Evolutionary conservation across 768 basidiomycete species (phyloP).

Genomic region (Cytidiella melzeri): DNA sequence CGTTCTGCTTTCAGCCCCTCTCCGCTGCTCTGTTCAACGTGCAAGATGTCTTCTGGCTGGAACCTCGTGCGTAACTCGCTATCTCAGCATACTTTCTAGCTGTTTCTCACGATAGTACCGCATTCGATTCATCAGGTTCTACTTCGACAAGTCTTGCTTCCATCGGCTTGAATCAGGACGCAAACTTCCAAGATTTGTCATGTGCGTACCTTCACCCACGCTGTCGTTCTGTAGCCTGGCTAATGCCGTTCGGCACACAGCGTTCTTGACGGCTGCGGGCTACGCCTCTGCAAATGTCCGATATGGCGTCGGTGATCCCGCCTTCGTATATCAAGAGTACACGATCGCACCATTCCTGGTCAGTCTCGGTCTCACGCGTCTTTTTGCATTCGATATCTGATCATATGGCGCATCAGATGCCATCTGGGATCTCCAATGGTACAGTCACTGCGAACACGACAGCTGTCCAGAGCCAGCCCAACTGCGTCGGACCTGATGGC

Average conservation of each 20-base stretch:
- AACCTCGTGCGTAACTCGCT: slow-evolving; percentile 31
- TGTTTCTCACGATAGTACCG: no score
- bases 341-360: slow-evolving; percentile 44
- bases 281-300: slow-evolving; percentile 45
- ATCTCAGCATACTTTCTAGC: not conserved
- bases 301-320: slow-evolving; percentile 39
- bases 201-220: slow-evolving; percentile 24
- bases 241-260: slow-evolving; percentile 20
- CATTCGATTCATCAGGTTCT: slow-evolving; percentile 25
- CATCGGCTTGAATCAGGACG: slow-evolving; percentile 40
- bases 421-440: slow-evolving; percentile 36
- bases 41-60: slow-evolving; percentile 36
- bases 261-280: slow-evolving; percentile 49
- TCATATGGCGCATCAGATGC: slow-evolving; percentile 26
- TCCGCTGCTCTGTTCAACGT: slow-evolving; percentile 45
- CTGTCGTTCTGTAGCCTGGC: not conserved
- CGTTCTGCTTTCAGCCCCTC: slow-evolving; percentile 45
- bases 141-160: slow-evolving; percentile 32
- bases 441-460: slow-evolving; percentile 44
- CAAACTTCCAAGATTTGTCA: slow-evolving; percentile 42
- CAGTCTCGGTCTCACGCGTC: slow-evolving; percentile 7
- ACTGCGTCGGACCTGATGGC: slow-evolving; percentile 32
- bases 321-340: slow-evolving; percentile 40
- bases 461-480: slow-evolving; percentile 38
- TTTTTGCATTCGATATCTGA: not conserved